These are phyloP conservation scores for Pythium phragmiticola DNA, from an alignment of 352 stramenopile genomes.

Conservation along the genomic window DNA sequence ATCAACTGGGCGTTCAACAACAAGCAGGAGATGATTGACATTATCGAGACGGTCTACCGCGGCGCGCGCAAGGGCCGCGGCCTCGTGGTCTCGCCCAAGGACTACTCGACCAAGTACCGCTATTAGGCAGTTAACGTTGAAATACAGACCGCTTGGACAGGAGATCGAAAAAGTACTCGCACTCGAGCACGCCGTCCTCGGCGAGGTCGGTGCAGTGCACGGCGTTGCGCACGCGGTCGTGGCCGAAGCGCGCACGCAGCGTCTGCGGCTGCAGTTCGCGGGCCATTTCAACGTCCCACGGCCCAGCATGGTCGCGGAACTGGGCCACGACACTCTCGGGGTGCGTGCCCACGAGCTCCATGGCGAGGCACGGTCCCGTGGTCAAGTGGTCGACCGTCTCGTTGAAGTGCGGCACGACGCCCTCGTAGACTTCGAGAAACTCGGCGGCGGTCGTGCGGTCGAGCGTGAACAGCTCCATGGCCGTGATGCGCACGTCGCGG, in stretches of 20 bases:
- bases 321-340: slow-evolving; percentile 52
- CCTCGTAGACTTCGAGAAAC: slow-evolving; percentile 91
- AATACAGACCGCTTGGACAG: slow-evolving; percentile 51
- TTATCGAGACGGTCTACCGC: slow-evolving; percentile 99
- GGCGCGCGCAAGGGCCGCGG: slow-evolving; percentile 96
- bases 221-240: slow-evolving; percentile 86
- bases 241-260: slow-evolving; percentile 88
- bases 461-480: slow-evolving; percentile 88
- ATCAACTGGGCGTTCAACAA: slow-evolving; percentile 98
- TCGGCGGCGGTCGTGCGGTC: slow-evolving; percentile 85
- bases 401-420: slow-evolving; percentile 90
- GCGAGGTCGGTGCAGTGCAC: slow-evolving; percentile 93
- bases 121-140: slow-evolving; percentile 63
- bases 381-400: slow-evolving; percentile 90
- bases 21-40: slow-evolving; percentile 99
- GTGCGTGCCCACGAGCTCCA: slow-evolving; percentile 82
- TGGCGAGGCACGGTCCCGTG: slow-evolving; percentile 84
- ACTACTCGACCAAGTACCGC: slow-evolving; percentile 99
- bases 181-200: slow-evolving; percentile 90
- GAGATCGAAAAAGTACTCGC: slow-evolving; percentile 94
- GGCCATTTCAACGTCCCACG: slow-evolving; percentile 92
- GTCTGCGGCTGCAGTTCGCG: slow-evolving; percentile 90
- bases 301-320: slow-evolving; percentile 85
- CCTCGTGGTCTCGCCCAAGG: slow-evolving; percentile 98
- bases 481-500: slow-evolving; percentile 73